Percentiles rank a stretch among this genome's conserved stretches.
Evolutionary conservation across 257 asterid species (phyloP).

Genomic region (Rhazya stricta): DNA sequence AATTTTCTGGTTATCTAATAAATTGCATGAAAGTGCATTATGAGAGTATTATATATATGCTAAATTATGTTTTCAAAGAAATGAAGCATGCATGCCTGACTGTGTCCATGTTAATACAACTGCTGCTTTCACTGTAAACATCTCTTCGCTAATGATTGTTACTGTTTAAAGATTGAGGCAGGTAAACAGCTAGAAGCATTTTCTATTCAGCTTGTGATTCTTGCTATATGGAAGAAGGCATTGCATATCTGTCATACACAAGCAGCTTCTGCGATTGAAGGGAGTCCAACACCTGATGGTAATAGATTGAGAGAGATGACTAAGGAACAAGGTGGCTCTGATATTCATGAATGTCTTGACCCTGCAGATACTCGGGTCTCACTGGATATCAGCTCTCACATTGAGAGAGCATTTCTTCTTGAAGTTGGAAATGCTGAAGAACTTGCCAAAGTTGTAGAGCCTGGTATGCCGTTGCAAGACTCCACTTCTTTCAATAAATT

Average conservation of each 20-base stretch:
- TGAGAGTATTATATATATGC: neutral
- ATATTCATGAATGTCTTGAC: constrained; percentile 36
- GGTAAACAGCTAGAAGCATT: constrained; percentile 73
- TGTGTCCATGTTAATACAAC: neutral
- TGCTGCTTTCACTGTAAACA: neutral
- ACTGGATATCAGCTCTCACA: constrained; percentile 41
- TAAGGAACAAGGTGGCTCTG: constrained; percentile 28
- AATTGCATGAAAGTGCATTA: neutral
- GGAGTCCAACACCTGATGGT: constrained; percentile 45
- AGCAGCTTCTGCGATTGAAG: constrained; percentile 76
- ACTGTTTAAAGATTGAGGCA: constrained; percentile 46
- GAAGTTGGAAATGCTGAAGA: constrained; percentile 85
- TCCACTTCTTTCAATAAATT: constrained; percentile 6
- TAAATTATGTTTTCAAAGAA: neutral
- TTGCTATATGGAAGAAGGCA: constrained; percentile 95
- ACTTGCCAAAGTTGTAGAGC: constrained; percentile 59
- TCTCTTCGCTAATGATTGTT: constrained; percentile 11
- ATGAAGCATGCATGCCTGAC: neutral
- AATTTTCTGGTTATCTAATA: neutral
- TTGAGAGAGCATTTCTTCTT: constrained; percentile 65
- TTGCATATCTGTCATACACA: constrained; percentile 68
- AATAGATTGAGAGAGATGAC: constrained; percentile 37
- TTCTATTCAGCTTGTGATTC: constrained; percentile 74
- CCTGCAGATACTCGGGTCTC: constrained; percentile 30
- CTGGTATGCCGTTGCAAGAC: constrained; percentile 42